Conservation (phyloP, 345 rosid genomes). For the Litchi chinensis region DNA sequence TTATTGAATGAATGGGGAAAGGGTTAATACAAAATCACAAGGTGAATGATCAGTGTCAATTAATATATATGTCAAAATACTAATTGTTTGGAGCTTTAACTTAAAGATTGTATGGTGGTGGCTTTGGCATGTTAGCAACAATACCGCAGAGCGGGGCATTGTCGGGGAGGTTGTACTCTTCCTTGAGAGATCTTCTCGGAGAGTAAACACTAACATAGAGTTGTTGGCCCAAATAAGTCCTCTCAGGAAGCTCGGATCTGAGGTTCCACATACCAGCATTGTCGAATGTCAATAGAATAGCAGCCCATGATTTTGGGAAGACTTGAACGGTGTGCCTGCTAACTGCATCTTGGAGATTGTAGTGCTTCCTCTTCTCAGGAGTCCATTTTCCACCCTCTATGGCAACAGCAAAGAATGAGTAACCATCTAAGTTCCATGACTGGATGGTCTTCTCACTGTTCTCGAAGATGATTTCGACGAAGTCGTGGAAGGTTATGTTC, state of each 20-base stretch:
- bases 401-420: constrained; percentile 79
- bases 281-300: constrained; percentile 78
- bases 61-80: constrained; percentile 12
- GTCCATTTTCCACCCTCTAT: constrained; percentile 78
- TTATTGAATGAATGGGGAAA: not conserved
- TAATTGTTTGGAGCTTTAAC: too few relatives aligned
- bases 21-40: not conserved
- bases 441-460: constrained; percentile 75
- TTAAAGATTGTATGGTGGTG: constrained; percentile 48
- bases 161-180: constrained; percentile 81
- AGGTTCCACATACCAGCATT: constrained; percentile 96
- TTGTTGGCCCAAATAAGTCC: constrained; percentile 72
- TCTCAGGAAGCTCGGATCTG: constrained; percentile 71
- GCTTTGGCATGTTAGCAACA: constrained; percentile 59
- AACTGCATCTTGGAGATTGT: constrained; percentile 79
- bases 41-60: too few relatives aligned
- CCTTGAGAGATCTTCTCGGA: constrained; percentile 72
- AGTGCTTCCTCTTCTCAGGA: constrained; percentile 75
- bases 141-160: constrained; percentile 58
- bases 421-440: constrained; percentile 66
- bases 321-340: constrained; percentile 91
- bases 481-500: constrained; percentile 67
- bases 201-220: constrained; percentile 64
- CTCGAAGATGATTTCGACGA: constrained; percentile 76
- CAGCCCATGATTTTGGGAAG: constrained; percentile 87